A percentile compares a stretch with the other conserved stretches of the same genome.
Evolutionary conservation across 2,329 filamentous ascomycete genomes (phyloP).

Genomic region (Ophiocordyceps camponoti-floridani): DNA sequence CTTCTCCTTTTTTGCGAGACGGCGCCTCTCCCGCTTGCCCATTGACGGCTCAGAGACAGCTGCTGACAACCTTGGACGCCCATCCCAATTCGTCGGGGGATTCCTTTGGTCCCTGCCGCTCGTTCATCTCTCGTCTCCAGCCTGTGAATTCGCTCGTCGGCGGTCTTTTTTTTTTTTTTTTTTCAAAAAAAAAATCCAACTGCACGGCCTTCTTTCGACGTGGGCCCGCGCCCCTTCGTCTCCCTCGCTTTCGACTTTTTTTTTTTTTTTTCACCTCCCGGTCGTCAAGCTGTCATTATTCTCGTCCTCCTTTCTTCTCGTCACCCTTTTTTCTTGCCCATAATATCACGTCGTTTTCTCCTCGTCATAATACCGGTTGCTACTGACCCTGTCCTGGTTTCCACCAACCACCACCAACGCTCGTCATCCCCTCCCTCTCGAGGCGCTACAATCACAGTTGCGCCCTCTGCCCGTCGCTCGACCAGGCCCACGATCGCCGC

Average conservation of each 20-base stretch:
- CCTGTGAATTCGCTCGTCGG: neutral
- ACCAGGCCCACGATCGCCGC: slow-evolving; percentile 9
- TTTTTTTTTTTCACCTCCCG: neutral
- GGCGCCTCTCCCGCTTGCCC: neutral
- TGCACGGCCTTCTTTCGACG: neutral
- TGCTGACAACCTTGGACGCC: too few species aligned
- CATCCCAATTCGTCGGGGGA: neutral
- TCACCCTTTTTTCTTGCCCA: neutral
- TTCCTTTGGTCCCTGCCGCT: slow-evolving; percentile 4
- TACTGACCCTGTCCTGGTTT: too few species aligned
- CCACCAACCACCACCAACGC: neutral
- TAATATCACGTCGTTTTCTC: neutral
- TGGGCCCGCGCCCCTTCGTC: neutral
- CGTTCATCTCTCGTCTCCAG: slow-evolving; percentile 1
- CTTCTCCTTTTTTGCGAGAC: too few species aligned
- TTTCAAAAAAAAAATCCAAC: neutral
- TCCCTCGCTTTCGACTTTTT: neutral
- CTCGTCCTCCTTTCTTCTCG: neutral
- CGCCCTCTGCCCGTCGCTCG: neutral
- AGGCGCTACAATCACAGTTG: neutral
- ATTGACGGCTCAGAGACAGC: too few species aligned
- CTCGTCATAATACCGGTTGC: too few species aligned
- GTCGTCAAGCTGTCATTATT: neutral
- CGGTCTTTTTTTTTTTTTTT: too few species aligned
- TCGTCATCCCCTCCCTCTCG: neutral